Evolutionary conservation across 129 eudicot species (phyloP).

Genomic region (Erigeron canadensis): DNA sequence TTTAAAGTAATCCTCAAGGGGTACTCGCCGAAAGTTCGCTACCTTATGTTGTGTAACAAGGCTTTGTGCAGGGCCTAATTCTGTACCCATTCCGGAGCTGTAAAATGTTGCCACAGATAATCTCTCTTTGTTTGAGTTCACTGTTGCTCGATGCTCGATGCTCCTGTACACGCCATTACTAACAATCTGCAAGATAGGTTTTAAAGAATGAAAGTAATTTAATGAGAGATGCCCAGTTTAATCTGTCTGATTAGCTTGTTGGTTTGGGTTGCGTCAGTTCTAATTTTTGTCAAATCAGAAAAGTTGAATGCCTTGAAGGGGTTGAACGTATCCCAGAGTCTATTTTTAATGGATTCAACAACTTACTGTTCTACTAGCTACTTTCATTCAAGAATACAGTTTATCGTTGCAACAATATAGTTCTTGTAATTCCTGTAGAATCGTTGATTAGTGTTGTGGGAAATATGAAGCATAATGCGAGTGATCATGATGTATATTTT

Average conservation of each 20-base stretch:
- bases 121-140: constrained; percentile 50
- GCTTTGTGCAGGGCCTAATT: constrained; percentile 73
- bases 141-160: constrained; percentile 61
- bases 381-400: too few species aligned
- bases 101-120: constrained; percentile 64
- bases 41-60: constrained; percentile 39
- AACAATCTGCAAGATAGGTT: constrained; percentile 37
- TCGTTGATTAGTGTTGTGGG: too few species aligned
- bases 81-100: constrained; percentile 39
- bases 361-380: too few species aligned
- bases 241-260: neutral
- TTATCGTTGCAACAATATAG: too few species aligned
- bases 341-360: neutral
- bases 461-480: too few species aligned
- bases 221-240: neutral
- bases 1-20: constrained; percentile 42
- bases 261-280: neutral
- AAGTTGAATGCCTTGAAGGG: neutral
- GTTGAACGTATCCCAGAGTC: neutral
- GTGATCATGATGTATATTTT: too few species aligned
- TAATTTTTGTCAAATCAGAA: neutral
- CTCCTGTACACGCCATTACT: constrained; percentile 69
- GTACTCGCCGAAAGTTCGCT: constrained; percentile 43
- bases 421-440: too few species aligned
- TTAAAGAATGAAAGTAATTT: neutral